A percentile compares a stretch with the other conserved stretches of the same genome.
These are phyloP conservation scores for Clarireedia homoeocarpa DNA, from an alignment of 2,329 filamentous ascomycete species.

Conservation along the genomic window DNA sequence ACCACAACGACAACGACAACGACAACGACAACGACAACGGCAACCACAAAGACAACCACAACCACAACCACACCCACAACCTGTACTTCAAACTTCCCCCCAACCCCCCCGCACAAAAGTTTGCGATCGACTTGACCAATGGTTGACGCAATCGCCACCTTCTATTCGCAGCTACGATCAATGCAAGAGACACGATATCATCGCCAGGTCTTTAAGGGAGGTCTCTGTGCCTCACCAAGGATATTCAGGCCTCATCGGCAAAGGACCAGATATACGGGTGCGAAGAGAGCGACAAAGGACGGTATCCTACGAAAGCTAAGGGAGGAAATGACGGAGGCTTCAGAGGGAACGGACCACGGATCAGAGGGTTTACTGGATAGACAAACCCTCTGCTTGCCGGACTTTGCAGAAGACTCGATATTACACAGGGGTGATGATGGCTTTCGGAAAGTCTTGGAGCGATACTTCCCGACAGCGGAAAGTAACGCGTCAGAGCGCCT, in stretches of 20 bases:
- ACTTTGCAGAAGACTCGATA: conserved; percentile 20
- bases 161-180: conserved; percentile 10
- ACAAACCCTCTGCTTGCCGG: conserved; percentile 25
- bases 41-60: too few relatives aligned
- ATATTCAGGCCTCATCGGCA: conserved; percentile 22
- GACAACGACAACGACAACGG: too few relatives aligned
- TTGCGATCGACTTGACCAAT: conserved; percentile 2
- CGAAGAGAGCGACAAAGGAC: conserved; percentile 9
- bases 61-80: too few relatives aligned
- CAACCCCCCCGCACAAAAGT: conserved; percentile 11
- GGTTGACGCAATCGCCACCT: conserved; percentile 2
- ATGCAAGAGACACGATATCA: conserved; percentile 19
- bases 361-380: conserved; percentile 20
- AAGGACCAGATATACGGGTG: conserved; percentile 15
- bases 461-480: conserved; percentile 40
- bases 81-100: too few relatives aligned
- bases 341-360: conserved; percentile 6
- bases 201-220: conserved; percentile 13
- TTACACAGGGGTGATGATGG: conserved; percentile 25
- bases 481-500: conserved; percentile 53
- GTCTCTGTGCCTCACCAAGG: conserved; percentile 19
- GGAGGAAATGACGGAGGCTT: conserved; percentile 13
- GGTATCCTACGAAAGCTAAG: conserved; percentile 8
- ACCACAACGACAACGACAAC: too few relatives aligned
- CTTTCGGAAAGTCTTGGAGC: conserved; percentile 22